These are phyloP conservation scores for Endogone sp. DNA, from an alignment of 192 early-diverging fungal genomes.

Conservation along the genomic window DNA sequence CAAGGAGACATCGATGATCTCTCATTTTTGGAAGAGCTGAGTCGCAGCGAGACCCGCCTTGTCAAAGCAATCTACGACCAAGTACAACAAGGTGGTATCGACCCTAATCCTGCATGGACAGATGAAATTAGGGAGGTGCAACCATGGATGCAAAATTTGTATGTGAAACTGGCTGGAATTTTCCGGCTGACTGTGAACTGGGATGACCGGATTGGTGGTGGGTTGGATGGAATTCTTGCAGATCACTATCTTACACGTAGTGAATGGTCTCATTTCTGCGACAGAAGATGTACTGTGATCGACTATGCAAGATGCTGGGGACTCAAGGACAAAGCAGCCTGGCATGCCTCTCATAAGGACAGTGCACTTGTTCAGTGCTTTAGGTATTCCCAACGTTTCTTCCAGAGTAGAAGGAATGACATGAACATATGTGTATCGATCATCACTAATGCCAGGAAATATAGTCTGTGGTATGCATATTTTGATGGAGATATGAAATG, in stretches of 20 bases:
- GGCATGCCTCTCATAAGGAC: neutral
- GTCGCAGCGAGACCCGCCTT: too few relatives aligned
- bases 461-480: neutral
- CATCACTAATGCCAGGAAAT: neutral
- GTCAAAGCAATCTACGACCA: too few relatives aligned
- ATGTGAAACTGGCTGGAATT: neutral
- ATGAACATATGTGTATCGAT: neutral
- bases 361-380: neutral
- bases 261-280: neutral
- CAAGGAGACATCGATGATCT: too few relatives aligned
- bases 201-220: neutral
- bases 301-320: neutral
- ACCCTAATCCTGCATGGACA: neutral
- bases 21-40: too few relatives aligned
- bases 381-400: neutral
- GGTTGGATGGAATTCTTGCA: neutral
- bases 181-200: neutral
- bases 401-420: neutral
- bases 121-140: neutral
- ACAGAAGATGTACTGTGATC: neutral
- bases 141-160: neutral
- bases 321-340: neutral
- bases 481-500: neutral
- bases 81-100: too few relatives aligned
- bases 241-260: neutral